These are phyloP conservation scores for Candida yuanshanica DNA, from an alignment of 805 yeast species.

Conservation along the genomic window DNA sequence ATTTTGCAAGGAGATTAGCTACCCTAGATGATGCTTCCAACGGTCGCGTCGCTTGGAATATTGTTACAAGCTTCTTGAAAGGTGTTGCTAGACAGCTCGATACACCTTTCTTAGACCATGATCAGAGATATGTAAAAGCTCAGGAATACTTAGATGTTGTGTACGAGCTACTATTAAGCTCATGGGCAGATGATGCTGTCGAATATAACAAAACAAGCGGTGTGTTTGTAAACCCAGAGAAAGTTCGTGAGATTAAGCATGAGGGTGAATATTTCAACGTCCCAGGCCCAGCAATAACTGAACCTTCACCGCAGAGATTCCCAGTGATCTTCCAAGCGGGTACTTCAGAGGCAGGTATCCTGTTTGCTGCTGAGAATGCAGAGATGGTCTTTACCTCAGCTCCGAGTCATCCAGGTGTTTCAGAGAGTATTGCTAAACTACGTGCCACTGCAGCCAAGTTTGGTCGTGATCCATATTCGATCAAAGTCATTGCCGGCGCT, in stretches of 20 bases:
- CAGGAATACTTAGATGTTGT: conserved; percentile 35
- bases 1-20: conserved; percentile 25
- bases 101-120: conserved; percentile 29
- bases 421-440: conserved; percentile 8
- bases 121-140: conserved; percentile 35
- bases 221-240: conserved; percentile 27
- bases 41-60: conserved; percentile 42
- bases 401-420: conserved; percentile 18
- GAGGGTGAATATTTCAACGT: conserved; percentile 26
- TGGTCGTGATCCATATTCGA: conserved; percentile 32
- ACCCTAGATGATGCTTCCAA: conserved; percentile 35
- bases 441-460: conserved; percentile 29
- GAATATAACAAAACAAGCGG: conserved; percentile 13
- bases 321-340: conserved; percentile 40
- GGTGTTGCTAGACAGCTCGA: conserved; percentile 34
- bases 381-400: conserved; percentile 35
- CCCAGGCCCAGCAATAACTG: conserved; percentile 23
- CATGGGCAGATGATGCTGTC: conserved; percentile 21
- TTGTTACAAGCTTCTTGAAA: conserved; percentile 37
- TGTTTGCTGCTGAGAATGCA: conserved; percentile 37
- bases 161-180: conserved; percentile 31
- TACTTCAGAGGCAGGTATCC: conserved; percentile 32
- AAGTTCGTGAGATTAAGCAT: conserved; percentile 27
- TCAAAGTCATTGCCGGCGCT: conserved; percentile 33
- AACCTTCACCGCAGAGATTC: conserved; percentile 36